Conservation (phyloP, 78 protist genomes). For the Cyanophora paradoxa region DNA sequence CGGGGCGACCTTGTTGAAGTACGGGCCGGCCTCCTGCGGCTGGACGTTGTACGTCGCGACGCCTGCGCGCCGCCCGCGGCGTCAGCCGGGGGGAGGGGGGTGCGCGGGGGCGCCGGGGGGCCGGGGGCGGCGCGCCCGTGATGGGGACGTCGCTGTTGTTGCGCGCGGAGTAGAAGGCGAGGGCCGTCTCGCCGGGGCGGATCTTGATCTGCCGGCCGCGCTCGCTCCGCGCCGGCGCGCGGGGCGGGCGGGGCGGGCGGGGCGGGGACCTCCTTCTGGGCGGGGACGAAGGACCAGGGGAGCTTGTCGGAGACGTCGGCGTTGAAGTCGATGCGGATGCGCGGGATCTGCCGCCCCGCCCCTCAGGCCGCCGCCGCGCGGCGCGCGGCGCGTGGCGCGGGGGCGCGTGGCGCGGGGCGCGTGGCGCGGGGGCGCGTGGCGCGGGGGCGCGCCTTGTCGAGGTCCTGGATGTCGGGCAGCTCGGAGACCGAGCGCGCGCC, state of each 20-base stretch:
- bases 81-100: no score
- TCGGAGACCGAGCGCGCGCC: slow-evolving; percentile 4
- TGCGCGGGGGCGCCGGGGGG: no score
- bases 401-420: not conserved
- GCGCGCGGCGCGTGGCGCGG: not conserved
- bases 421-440: slow-evolving; percentile 1
- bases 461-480: no score
- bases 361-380: not conserved
- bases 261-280: slow-evolving; percentile 9
- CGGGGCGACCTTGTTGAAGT: slow-evolving; percentile 70
- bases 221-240: no score
- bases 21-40: slow-evolving; percentile 46
- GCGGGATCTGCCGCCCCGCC: no score
- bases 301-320: slow-evolving; percentile 21
- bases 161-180: slow-evolving; percentile 73
- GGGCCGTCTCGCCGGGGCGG: slow-evolving; percentile 61
- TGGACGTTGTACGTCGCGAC: slow-evolving; percentile 23
- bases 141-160: no score
- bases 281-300: slow-evolving; percentile 42
- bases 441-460: no score
- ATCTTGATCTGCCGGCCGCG: no score
- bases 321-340: slow-evolving; percentile 36
- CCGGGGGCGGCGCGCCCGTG: no score
- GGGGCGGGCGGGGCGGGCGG: not conserved
- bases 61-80: no score